These are phyloP conservation scores for Globisporangium abappressorium DNA, from an alignment of 352 stramenopile species.

Conservation along the genomic window DNA sequence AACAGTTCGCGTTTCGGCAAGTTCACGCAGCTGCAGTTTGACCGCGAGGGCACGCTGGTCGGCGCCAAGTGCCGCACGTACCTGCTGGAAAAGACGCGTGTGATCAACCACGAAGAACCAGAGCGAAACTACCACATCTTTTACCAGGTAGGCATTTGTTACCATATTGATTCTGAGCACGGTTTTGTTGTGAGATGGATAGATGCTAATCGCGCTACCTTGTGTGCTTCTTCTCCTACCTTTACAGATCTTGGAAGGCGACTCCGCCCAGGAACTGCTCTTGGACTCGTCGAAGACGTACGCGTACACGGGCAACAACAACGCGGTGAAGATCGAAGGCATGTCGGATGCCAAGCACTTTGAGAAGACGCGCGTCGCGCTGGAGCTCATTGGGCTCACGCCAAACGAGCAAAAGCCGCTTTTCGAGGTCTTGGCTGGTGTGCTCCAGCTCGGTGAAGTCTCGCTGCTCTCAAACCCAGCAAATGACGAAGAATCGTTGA, in stretches of 20 bases:
- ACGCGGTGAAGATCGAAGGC: conserved; percentile 65
- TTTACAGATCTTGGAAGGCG: conserved; percentile 45
- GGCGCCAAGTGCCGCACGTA: conserved; percentile 95
- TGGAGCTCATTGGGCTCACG: conserved; percentile 81
- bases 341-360: conserved; percentile 81
- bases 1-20: conserved; percentile 97
- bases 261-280: conserved; percentile 42
- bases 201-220: not conserved
- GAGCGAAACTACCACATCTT: conserved; percentile 98
- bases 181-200: not conserved
- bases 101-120: conserved; percentile 91
- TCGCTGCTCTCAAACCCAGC: conserved; percentile 62
- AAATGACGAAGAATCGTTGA: conserved; percentile 80
- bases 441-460: conserved; percentile 95
- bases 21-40: conserved; percentile 96
- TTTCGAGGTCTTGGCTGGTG: conserved; percentile 90
- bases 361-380: conserved; percentile 64
- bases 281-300: conserved; percentile 56
- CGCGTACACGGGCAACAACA: conserved; percentile 65
- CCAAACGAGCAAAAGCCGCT: conserved; percentile 87
- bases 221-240: not conserved
- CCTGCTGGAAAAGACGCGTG: conserved; percentile 95
- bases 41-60: conserved; percentile 73
- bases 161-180: not conserved
- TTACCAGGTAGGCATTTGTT: conserved; percentile 63